Base-by-base conservation (phyloP, 2,329 filamentous ascomycete species). In the Paradendryphiella salina region DNA sequence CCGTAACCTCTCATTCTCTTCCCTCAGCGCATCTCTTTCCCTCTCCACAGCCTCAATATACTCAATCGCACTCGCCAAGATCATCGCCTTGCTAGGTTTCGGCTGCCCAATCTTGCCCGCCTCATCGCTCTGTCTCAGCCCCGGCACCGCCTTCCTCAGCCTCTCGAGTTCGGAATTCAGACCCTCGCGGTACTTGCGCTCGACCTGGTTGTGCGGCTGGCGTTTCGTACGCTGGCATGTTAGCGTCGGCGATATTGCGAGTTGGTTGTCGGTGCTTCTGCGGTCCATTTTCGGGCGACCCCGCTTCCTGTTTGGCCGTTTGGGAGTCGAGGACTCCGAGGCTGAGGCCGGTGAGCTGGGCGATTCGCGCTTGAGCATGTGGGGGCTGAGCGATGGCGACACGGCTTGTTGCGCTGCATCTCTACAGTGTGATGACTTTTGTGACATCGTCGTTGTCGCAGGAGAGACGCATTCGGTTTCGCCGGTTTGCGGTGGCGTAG, bases 171-270 rank as follows among this genome's bases (percentile, higher is more conserved):
- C 65, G 1, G 61, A 59, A 31, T 70, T 70, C 18, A 70, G 59
- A 13, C 67, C 67, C 39, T 64, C 61, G 34, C 61, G 61, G 38
- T 64, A 64, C 41, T 64, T 64, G 45, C 61, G 60, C 29, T 64
- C 68, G 36, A 72, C 67, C 46, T 73, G 69, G 42, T 72, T 72
- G 58, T 73, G 70, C 10, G 71, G 71, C n/a, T 64, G 57, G 17
- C 64, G 66, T 32, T 43, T 55, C 14, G 61, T 54, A 47, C 58
- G 56, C 21, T 52, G 57, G 38, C 48, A 51, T 38, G 66, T 64
- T 10, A 21, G 26, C 14, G 44, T 33, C 6, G 49, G 43, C 39
- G 49, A 52, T 17, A 50, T 41, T 13, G 50, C 38, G 15, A 59
- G 52, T 33, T 53, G 52, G 14, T 44, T 48, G 18, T 57, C 55